Conservation (phyloP, 1,139 yeast genomes). For the Arxiozyma slooffiae region DNA sequence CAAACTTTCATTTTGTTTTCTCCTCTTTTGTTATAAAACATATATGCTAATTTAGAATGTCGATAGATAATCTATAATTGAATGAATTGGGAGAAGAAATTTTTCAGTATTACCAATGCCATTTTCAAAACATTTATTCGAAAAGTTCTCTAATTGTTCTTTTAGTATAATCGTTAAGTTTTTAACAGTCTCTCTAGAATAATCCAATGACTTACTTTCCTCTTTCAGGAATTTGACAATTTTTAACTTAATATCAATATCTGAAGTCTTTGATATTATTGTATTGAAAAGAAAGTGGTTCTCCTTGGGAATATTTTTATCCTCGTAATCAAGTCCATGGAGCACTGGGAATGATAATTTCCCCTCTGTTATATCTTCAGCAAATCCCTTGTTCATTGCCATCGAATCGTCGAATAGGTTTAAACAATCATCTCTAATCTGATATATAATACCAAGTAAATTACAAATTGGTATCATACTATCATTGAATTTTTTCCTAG, state of each 20-base stretch:
- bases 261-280: constrained; percentile 34
- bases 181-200: constrained; percentile 15
- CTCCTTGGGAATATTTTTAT: constrained; percentile 17
- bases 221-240: constrained; percentile 41
- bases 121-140: constrained; percentile 13
- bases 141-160: constrained; percentile 4
- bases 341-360: constrained; percentile 78
- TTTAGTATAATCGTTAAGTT: constrained; percentile 13
- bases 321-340: constrained; percentile 41
- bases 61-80: constrained; percentile 8
- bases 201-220: constrained; percentile 30
- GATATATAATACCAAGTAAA: constrained; percentile 71
- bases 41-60: neutral
- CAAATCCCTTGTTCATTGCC: constrained; percentile 62
- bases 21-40: neutral
- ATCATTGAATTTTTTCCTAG: constrained; percentile 1
- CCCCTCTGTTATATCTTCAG: constrained; percentile 86
- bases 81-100: constrained; percentile 4
- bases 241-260: constrained; percentile 36
- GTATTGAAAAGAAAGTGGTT: constrained; percentile 34
- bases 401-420: constrained; percentile 50
- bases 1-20: neutral
- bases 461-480: constrained; percentile 56
- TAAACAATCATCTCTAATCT: constrained; percentile 70
- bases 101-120: neutral